These are phyloP conservation scores for Phialophora chinensis DNA, from an alignment of 2,329 filamentous ascomycete species.

Conservation along the genomic window DNA sequence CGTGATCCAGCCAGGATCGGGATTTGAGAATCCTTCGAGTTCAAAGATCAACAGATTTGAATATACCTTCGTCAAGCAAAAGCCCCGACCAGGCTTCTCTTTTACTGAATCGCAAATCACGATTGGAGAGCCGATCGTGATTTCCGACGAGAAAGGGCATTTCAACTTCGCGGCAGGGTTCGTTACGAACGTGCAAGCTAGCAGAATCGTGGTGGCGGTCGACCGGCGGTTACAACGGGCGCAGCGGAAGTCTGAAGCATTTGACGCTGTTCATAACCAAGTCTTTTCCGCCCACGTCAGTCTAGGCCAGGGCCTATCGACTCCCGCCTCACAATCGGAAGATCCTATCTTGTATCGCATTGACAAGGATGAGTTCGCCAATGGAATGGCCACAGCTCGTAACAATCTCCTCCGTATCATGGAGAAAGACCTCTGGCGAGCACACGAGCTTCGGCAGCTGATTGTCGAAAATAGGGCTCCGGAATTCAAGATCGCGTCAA, in stretches of 20 bases:
- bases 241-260: slow-evolving; percentile 74
- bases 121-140: slow-evolving; percentile 89
- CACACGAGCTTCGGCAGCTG: slow-evolving; percentile 74
- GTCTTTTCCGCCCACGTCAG: slow-evolving; percentile 93
- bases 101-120: slow-evolving; percentile 90
- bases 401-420: slow-evolving; percentile 95
- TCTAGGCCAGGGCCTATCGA: slow-evolving; percentile 60
- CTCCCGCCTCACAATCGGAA: slow-evolving; percentile 20
- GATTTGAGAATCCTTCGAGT: slow-evolving; percentile 69
- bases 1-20: slow-evolving; percentile 78
- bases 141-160: slow-evolving; percentile 93
- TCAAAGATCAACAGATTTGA: slow-evolving; percentile 89
- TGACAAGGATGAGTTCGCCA: slow-evolving; percentile 98
- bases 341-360: slow-evolving; percentile 72
- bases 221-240: slow-evolving; percentile 89
- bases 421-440: slow-evolving; percentile 74
- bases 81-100: slow-evolving; percentile 68
- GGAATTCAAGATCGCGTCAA: slow-evolving; percentile 70
- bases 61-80: slow-evolving; percentile 81
- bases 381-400: slow-evolving; percentile 91
- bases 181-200: slow-evolving; percentile 76
- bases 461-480: slow-evolving; percentile 80
- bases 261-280: slow-evolving; percentile 78
- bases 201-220: slow-evolving; percentile 83
- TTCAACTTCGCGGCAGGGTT: slow-evolving; percentile 94